Conservation (phyloP, 1,284 basidiomycete species). For the Cryptococcus jaspeensis region DNA sequence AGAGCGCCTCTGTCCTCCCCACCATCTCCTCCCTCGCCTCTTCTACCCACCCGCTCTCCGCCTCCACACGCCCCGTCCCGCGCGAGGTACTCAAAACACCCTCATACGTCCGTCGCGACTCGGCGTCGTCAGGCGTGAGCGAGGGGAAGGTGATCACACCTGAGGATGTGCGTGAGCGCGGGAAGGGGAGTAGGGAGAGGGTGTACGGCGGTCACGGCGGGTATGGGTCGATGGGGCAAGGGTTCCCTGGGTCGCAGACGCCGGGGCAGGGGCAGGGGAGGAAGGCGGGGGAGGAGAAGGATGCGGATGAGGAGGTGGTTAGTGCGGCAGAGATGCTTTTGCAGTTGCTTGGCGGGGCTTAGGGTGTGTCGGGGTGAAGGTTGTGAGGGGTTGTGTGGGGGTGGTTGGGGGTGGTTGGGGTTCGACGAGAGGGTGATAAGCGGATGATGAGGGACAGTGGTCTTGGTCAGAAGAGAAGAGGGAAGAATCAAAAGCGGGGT, state of each 20-base stretch:
- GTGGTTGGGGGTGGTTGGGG: too few species aligned
- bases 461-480: too few species aligned
- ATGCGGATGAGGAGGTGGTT: conserved; percentile 10
- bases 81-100: conserved; percentile 7
- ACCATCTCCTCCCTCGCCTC: too few species aligned
- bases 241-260: background rate
- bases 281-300: conserved; percentile 3
- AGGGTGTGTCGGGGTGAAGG: background rate
- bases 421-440: too few species aligned
- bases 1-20: conserved; percentile 4
- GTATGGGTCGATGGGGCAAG: too few species aligned
- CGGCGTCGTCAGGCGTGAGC: conserved; percentile 12
- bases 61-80: too few species aligned
- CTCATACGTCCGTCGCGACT: conserved; percentile 12
- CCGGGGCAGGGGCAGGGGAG: background rate
- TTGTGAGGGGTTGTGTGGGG: too few species aligned
- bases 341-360: conserved; percentile 12
- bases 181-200: background rate
- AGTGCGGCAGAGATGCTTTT: conserved; percentile 18
- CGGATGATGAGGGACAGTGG: too few species aligned
- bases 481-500: too few species aligned
- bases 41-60: too few species aligned
- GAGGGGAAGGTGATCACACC: conserved; percentile 16
- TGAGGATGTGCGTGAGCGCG: background rate
- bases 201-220: background rate